Base-by-base conservation (phyloP, 2,329 filamentous ascomycete genomes). In the Fusarium sp. region DNA sequence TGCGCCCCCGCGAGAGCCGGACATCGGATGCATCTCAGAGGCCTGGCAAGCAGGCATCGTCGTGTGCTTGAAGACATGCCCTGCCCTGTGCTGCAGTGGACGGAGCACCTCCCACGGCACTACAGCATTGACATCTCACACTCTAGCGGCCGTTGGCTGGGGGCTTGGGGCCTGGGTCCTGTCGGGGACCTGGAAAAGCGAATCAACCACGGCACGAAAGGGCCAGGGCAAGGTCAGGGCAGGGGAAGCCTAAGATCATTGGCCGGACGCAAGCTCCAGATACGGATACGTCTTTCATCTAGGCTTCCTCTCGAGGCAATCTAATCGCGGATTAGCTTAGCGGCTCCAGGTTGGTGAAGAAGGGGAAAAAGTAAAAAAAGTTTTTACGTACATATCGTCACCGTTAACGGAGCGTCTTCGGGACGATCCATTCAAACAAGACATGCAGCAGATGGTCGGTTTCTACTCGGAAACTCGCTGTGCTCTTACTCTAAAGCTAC, bases 121-220 rank as follows among this genome's bases (percentile, higher is more conserved):
- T 58, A 60, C 64, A 59, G 74, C 75, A 71, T 64, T 62, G 51
- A 64, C 64, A 73, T 71, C 66, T 71, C 64, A 38, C 57, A 62
- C 64, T 69, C 67, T 78, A 78, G 76, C 64, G 74, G 73, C 76
- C 76, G 76, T 78, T 78, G 72, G 64, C 70, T 60, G 51, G 73
- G 70, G 64, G 66, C 66, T 27, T 42, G 36, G 36, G 53, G 63
- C 65, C 56, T 59, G 66, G 63, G 67, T 59, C 55, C 55, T 17
- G 35, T 22, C 33, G 55, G 55, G 55, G 35, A 56, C 53, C 68
- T 66, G 67, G 69, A 64, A 70, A 75, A 65, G 66, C 62, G 70
- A 62, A 65, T 62, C 57, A 57, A 58, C 66, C 62, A 72, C 51
- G 33, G 55, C 55, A 57, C 40, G 66, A 53, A 53, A 53, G 46